A percentile compares a stretch with the other conserved stretches of the same genome.
Evolutionary conservation across 169 alveolate species (phyloP).

Genomic region (Ichthyophthirius multifiliis): DNA sequence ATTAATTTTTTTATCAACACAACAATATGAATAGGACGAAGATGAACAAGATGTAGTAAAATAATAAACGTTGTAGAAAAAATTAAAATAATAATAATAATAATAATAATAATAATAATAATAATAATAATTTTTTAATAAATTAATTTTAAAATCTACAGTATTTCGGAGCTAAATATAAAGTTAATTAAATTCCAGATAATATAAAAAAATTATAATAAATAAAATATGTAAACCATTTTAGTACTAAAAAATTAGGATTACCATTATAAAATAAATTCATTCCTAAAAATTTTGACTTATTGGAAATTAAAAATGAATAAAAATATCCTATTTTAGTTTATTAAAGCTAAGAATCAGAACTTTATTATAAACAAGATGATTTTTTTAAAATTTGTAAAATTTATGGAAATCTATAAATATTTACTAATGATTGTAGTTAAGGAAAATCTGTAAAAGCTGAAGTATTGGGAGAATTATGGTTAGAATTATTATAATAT

Average conservation of each 20-base stretch:
- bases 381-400: slow-evolving; percentile 54
- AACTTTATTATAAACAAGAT: slow-evolving; percentile 48
- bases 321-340: slow-evolving; percentile 22
- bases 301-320: slow-evolving; percentile 16
- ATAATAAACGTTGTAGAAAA: neutral
- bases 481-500: slow-evolving; percentile 43
- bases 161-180: slow-evolving; percentile 70
- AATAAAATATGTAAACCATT: neutral
- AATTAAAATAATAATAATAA: neutral
- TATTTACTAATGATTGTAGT: slow-evolving; percentile 46
- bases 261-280: slow-evolving; percentile 52
- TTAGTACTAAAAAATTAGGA: slow-evolving; percentile 13
- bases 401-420: slow-evolving; percentile 21
- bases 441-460: slow-evolving; percentile 32
- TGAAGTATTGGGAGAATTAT: slow-evolving; percentile 40
- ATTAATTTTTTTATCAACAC: slow-evolving; percentile 49
- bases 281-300: slow-evolving; percentile 50
- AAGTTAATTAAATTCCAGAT: slow-evolving; percentile 31
- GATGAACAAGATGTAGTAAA: slow-evolving; percentile 50
- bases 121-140: neutral
- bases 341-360: slow-evolving; percentile 27
- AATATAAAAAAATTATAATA: neutral
- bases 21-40: slow-evolving; percentile 43
- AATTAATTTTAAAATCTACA: too few species aligned
- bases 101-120: neutral